Base-by-base conservation (phyloP, 1,139 yeast genomes). In the Suhomyces coccinellae region DNA sequence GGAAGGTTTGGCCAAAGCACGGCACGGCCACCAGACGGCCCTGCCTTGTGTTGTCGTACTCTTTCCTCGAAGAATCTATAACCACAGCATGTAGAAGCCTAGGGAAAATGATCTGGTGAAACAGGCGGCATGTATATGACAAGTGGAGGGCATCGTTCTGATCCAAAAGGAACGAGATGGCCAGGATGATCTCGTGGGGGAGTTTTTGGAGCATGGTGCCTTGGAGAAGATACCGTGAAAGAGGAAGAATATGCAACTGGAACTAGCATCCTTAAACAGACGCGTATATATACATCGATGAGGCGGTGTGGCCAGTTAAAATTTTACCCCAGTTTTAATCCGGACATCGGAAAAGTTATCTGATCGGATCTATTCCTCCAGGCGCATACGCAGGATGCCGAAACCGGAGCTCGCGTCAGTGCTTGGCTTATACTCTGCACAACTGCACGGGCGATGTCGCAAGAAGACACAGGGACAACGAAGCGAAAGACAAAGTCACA, bases 121-220 rank as follows among this genome's bases (percentile, higher is more conserved):
- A 29, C 6, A 33, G 30, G 4, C 27, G 41, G 38, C 52, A 48
- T 6, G 54, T 51, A 35, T 43, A 46, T 10, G 50, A 41, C 24
- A 54, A 36, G 16, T 40, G 44, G 26, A 54, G 46, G 10, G 50
- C 41, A 33, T 55, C 58, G 29, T 49, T 47, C 33, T 54, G 58
- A 36, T 38, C 43, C 32, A 55, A 47, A 11, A 41, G 31, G 32
- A 39, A 35, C 10, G 52, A 40, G n/a, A 55, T 45, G 33, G 34
- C 35, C 30, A 46, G 43, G 12, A 49, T 29, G 6, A 55, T 26
- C 31, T 55, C 58, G 10, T 26, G 22, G 3, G 58, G 57, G 9
- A 54, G 44, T 8, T 40, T 20, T 10, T 38, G 33, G 38, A 49
- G 30, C 52, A 49, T 49, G 17, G 29, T 20, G 24, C 29, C 29